phyloP scores from a whole-genome alignment of 495 filamentous ascomycete species.

The Penicillium paxilli region DNA sequence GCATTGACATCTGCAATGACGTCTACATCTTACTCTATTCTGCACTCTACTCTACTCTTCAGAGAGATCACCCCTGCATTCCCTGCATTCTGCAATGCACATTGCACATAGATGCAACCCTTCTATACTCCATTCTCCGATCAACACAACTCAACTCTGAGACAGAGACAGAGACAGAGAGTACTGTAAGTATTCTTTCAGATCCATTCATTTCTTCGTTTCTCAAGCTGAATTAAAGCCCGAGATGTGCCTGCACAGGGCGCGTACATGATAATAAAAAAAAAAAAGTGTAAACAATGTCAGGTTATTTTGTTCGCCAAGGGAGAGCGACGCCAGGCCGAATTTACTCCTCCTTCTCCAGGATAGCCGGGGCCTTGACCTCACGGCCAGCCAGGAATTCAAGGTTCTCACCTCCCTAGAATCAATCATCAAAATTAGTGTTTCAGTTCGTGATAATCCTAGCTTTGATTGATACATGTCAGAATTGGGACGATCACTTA shows the following conservation, averaged over 20 bases:
- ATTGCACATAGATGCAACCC: constrained; percentile 6
- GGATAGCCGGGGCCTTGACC: constrained; percentile 72
- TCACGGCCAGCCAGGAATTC: constrained; percentile 71
- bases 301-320: neutral
- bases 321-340: neutral
- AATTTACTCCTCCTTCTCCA: constrained; percentile 67
- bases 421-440: constrained; percentile 28
- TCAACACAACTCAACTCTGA: neutral
- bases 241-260: constrained; percentile 2
- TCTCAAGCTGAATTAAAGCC: constrained; percentile 1
- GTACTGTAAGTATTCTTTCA: neutral
- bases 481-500: constrained; percentile 52
- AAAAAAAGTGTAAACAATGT: neutral
- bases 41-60: too few relatives aligned
- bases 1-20: too few relatives aligned
- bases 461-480: neutral
- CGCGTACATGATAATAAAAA: constrained; percentile 1
- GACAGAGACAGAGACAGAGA: neutral
- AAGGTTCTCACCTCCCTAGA: constrained; percentile 85
- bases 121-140: constrained; percentile 21
- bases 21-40: too few relatives aligned
- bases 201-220: constrained; percentile 27
- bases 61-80: too few relatives aligned
- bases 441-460: too few relatives aligned
- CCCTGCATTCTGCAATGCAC: constrained; percentile 24